Percentiles rank a stretch among this genome's conserved stretches.
Evolutionary conservation across 1,139 yeast species (phyloP).

Genomic region (Candida sojae): DNA sequence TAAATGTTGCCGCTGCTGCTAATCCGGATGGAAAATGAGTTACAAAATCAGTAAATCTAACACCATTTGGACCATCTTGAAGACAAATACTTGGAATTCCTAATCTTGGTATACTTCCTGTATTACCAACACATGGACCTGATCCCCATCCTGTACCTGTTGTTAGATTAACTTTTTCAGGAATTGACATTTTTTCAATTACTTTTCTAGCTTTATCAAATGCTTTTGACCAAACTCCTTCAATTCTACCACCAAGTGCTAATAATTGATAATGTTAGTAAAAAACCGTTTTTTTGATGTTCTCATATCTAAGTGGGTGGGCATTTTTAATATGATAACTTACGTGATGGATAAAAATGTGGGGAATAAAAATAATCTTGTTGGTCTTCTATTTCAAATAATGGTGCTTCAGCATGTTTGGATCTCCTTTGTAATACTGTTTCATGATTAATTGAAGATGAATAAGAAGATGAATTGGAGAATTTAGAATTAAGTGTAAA

Average conservation of each 20-base stretch:
- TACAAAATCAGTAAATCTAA: slow-evolving; percentile 57
- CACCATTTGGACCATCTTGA: slow-evolving; percentile 69
- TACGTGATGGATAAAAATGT: slow-evolving; percentile 41
- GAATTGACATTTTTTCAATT: slow-evolving; percentile 53
- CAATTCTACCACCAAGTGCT: slow-evolving; percentile 46
- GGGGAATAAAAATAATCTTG: slow-evolving; percentile 27
- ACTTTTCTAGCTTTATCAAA: slow-evolving; percentile 55
- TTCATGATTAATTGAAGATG: slow-evolving; percentile 3
- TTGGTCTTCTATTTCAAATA: slow-evolving; percentile 30
- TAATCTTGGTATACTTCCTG: slow-evolving; percentile 59
- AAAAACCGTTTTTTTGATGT: too few relatives aligned
- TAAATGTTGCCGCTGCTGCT: slow-evolving; percentile 61
- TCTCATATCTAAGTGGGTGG: too few relatives aligned
- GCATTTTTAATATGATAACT: slow-evolving; percentile 14
- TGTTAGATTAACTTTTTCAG: slow-evolving; percentile 63
- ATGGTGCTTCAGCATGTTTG: slow-evolving; percentile 36
- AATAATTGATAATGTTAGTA: slow-evolving; percentile 2
- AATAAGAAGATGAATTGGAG: slow-evolving; percentile 10
- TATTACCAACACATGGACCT: slow-evolving; percentile 66
- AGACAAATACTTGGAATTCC: slow-evolving; percentile 60
- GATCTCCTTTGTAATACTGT: slow-evolving; percentile 26
- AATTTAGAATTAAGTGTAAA: slow-evolving; percentile 14
- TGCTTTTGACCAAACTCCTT: slow-evolving; percentile 56
- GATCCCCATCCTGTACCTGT: slow-evolving; percentile 69
- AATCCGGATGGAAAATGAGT: slow-evolving; percentile 62